Evolutionary conservation across 106 monocot genomes (phyloP).

Genomic region (Dioscorea dumetorum): DNA sequence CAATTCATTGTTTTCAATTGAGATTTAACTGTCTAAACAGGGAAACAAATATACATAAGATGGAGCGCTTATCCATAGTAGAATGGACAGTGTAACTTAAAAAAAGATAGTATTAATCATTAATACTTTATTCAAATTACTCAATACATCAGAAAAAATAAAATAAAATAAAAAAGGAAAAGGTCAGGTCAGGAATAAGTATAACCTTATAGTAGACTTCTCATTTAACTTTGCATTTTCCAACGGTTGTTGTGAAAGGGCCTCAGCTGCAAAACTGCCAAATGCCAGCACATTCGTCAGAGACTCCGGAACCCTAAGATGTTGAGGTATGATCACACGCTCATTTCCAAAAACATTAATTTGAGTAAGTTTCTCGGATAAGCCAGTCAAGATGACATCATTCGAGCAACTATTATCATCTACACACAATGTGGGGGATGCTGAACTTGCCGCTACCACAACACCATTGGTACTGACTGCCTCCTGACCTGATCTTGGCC

Average conservation of each 20-base stretch:
- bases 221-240: slow-evolving; percentile 7
- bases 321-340: slow-evolving; percentile 68
- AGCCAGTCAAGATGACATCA: slow-evolving; percentile 16
- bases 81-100: too few relatives aligned
- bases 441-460: neutral
- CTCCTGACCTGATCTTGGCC: slow-evolving; percentile 64
- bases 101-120: too few relatives aligned
- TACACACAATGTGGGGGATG: slow-evolving; percentile 4
- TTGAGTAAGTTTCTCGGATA: slow-evolving; percentile 35
- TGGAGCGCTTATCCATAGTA: too few relatives aligned
- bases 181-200: neutral
- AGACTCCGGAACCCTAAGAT: slow-evolving; percentile 64
- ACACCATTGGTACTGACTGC: slow-evolving; percentile 4
- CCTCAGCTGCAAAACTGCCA: slow-evolving; percentile 58
- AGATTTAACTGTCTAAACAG: too few relatives aligned
- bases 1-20: too few relatives aligned
- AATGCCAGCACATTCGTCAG: slow-evolving; percentile 47
- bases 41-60: too few relatives aligned
- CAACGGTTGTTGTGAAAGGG: neutral
- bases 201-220: slow-evolving; percentile 21
- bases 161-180: too few relatives aligned
- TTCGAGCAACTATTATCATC: slow-evolving; percentile 15
- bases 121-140: too few relatives aligned
- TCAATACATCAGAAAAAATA: too few relatives aligned
- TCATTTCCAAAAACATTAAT: too few relatives aligned